Evolutionary conservation across 148 eudicot genomes (phyloP), one percentile per base, ranked within the genome.

Genomic region (Vaccinium corymbosum): DNA sequence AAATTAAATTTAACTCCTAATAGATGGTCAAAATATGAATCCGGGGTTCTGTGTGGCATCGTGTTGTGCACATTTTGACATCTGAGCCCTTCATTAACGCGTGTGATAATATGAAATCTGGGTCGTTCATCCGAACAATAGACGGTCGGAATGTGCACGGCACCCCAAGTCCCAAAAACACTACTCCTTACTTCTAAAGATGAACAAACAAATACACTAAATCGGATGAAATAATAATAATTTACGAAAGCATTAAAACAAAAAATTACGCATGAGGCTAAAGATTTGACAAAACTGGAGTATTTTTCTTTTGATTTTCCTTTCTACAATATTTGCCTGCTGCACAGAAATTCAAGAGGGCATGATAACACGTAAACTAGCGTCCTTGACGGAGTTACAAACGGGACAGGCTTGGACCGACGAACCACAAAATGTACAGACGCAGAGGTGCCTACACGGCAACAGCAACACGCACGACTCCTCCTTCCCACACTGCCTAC

Each of bases 361-460:
- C 85, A 95, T 32, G 83, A 94, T 93, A 79, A 95, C 97, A 83
- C 91, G 95, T 78, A 94, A 88, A 80, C 92, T 94, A 42, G 92
- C 93, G 66, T 86, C 89, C 85, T 91, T 91, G 38, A 83, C 62
- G 84, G 90, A 82, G 74, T 90, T 91, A 86, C 98, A 95, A 46
- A 95, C 78, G 72, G 98, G 97, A 87, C 98, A 95, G 73, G 86
- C 61, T 76, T 95, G 89, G 0, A 91, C 86, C 73, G 88, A 61
- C 77, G 98, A 90, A 29, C 91, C 95, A 85, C 98, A 95, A n/a
- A 84, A 80, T 0, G 91, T 90, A 85, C 98, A 95, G 19, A 93
- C 80, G 59, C 98, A 95, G 51, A 93, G 93, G 80, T 95, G 98
- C 87, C 95, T 91, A 85, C 98, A 95, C 53, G 98, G 97, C 87